Conservation (phyloP, 2,329 filamentous ascomycete species). For the Colletotrichum somersetense region DNA sequence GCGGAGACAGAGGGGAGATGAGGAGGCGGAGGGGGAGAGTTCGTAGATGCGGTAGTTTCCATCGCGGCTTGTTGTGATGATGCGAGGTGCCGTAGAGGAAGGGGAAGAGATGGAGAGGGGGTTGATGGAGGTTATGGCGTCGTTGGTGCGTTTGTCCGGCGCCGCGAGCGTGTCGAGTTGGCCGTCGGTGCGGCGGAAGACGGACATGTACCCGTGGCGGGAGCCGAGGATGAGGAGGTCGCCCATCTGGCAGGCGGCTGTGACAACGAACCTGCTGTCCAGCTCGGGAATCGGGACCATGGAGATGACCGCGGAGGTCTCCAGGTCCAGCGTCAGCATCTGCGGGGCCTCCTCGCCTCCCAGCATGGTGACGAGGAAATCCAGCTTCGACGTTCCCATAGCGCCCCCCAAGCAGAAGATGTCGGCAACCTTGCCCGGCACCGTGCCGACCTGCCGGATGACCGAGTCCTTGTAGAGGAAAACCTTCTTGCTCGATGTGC, state of each 20-base stretch:
- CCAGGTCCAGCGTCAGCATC: slow-evolving; percentile 56
- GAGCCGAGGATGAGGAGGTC: slow-evolving; percentile 66
- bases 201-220: slow-evolving; percentile 62
- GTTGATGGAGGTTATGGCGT: slow-evolving; percentile 78
- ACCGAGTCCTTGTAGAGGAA: slow-evolving; percentile 56
- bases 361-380: slow-evolving; percentile 61
- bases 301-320: slow-evolving; percentile 47
- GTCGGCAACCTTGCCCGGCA: slow-evolving; percentile 64
- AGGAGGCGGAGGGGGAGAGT: slow-evolving; percentile 46
- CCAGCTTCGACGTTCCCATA: slow-evolving; percentile 38
- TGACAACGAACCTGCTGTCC: slow-evolving; percentile 63
- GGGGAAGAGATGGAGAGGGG: slow-evolving; percentile 54
- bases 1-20: slow-evolving; percentile 67
- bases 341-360: slow-evolving; percentile 58
- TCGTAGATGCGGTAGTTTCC: slow-evolving; percentile 78
- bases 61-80: slow-evolving; percentile 82
- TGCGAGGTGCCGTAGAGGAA: slow-evolving; percentile 51
- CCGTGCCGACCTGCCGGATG: slow-evolving; percentile 52
- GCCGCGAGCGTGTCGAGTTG: slow-evolving; percentile 50
- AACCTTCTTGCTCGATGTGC: slow-evolving; percentile 62
- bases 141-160: slow-evolving; percentile 58
- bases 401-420: slow-evolving; percentile 56
- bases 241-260: slow-evolving; percentile 58
- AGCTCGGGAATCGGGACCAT: slow-evolving; percentile 53
- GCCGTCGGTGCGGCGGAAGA: slow-evolving; percentile 49